Evolutionary conservation across 116 monocot species (phyloP).

Genomic region (Cymodocea nodosa): DNA sequence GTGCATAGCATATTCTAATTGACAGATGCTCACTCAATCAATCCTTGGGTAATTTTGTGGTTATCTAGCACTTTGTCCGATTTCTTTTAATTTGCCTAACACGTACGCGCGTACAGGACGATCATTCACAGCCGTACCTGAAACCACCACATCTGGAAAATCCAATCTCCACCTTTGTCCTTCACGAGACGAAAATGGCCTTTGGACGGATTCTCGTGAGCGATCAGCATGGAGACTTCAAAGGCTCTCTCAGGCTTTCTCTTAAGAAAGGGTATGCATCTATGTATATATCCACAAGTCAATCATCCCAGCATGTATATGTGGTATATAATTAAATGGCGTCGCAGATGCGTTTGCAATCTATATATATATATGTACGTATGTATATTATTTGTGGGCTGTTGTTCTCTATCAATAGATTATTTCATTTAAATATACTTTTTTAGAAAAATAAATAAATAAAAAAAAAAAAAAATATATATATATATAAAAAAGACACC

Average conservation of each 20-base stretch:
- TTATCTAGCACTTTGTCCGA: background rate
- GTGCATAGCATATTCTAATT: background rate
- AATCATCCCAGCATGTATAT: background rate
- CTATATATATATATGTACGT: no score
- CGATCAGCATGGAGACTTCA: slow-evolving; percentile 67
- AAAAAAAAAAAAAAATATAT: background rate
- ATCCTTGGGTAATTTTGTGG: background rate
- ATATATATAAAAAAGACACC: background rate
- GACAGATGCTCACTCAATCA: background rate
- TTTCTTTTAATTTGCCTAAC: background rate
- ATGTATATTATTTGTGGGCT: no score
- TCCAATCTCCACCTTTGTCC: slow-evolving; percentile 74
- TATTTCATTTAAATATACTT: no score
- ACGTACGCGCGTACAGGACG: slow-evolving; percentile 35
- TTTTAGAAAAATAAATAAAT: no score
- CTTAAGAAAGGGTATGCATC: slow-evolving; percentile 76
- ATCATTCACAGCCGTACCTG: slow-evolving; percentile 82
- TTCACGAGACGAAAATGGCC: slow-evolving; percentile 71
- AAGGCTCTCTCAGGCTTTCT: slow-evolving; percentile 66
- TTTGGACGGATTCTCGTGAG: slow-evolving; percentile 60
- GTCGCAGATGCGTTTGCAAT: no score
- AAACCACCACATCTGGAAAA: slow-evolving; percentile 89
- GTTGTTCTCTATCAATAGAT: no score
- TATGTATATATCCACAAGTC: background rate
- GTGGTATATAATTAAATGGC: no score